These are phyloP conservation scores for Colletotrichum tropicale DNA, from an alignment of 2,329 filamentous ascomycete genomes.

Conservation along the genomic window DNA sequence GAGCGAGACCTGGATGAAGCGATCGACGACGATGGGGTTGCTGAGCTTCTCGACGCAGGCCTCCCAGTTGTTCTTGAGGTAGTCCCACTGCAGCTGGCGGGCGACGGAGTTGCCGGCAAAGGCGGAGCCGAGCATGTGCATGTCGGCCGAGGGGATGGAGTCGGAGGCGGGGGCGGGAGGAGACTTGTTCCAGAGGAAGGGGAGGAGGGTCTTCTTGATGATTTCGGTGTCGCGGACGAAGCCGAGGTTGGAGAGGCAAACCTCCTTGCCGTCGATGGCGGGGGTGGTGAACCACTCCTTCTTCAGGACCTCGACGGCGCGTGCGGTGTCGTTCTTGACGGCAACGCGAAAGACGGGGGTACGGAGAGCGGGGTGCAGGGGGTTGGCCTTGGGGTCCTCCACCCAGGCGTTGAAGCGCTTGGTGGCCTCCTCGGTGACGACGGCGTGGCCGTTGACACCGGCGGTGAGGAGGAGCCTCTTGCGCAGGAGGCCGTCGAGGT, in stretches of 20 bases:
- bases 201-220: slow-evolving; percentile 68
- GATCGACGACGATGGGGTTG: slow-evolving; percentile 88
- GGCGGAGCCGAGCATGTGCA: slow-evolving; percentile 79
- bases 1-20: slow-evolving; percentile 81
- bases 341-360: slow-evolving; percentile 80
- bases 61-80: slow-evolving; percentile 84
- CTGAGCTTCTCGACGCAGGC: slow-evolving; percentile 72
- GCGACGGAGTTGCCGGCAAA: slow-evolving; percentile 76
- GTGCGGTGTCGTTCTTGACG: slow-evolving; percentile 71
- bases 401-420: slow-evolving; percentile 83
- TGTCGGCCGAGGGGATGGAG: slow-evolving; percentile 83
- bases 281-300: slow-evolving; percentile 83
- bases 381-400: slow-evolving; percentile 67
- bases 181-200: slow-evolving; percentile 77
- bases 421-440: slow-evolving; percentile 73
- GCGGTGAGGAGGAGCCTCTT: slow-evolving; percentile 80
- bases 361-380: slow-evolving; percentile 83
- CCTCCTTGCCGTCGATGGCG: slow-evolving; percentile 90
- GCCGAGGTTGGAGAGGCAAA: slow-evolving; percentile 78
- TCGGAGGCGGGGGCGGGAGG: slow-evolving; percentile 53
- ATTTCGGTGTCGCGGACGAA: slow-evolving; percentile 72
- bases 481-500: slow-evolving; percentile 80
- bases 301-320: slow-evolving; percentile 76
- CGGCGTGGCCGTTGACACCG: slow-evolving; percentile 76
- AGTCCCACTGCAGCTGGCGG: slow-evolving; percentile 81